A percentile compares a stretch with the other conserved stretches of the same genome.
Evolutionary conservation across 1,139 yeast genomes (phyloP).

Genomic region (Yamadazyma membranifaciens): DNA sequence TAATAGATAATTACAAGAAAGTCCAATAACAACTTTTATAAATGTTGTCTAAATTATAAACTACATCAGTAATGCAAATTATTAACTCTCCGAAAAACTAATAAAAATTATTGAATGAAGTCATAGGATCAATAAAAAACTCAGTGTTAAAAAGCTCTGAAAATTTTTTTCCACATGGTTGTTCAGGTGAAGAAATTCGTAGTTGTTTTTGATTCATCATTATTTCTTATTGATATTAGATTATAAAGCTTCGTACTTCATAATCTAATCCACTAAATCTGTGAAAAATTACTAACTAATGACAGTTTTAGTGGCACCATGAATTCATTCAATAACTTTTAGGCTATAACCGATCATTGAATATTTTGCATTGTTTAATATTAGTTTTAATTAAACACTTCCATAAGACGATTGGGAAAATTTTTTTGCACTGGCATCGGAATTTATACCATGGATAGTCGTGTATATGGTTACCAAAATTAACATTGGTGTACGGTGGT

Average conservation of each 20-base stretch:
- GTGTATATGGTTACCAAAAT: not conserved
- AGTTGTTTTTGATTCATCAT: constrained; percentile 42
- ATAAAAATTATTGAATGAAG: no score
- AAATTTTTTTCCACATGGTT: constrained; percentile 53
- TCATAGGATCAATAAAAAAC: constrained; percentile 7
- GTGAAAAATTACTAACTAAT: not conserved
- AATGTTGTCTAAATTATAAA: no score
- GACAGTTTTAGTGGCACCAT: not conserved
- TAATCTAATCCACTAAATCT: constrained; percentile 2
- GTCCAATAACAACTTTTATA: no score
- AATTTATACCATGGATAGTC: not conserved
- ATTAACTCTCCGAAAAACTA: no score
- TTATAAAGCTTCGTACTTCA: not conserved
- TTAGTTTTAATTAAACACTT: no score
- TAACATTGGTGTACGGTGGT: no score
- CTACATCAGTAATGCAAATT: no score
- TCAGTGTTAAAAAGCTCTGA: constrained; percentile 77
- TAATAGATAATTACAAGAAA: no score
- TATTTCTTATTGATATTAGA: constrained; percentile 16
- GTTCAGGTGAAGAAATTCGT: constrained; percentile 72
- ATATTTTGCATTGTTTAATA: no score
- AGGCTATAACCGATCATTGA: no score
- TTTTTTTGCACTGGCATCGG: constrained; percentile 3
- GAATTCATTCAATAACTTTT: not conserved
- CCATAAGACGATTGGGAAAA: not conserved